phyloP scores from a whole-genome alignment of 129 eudicot genomes.

The Flaveria robusta region DNA sequence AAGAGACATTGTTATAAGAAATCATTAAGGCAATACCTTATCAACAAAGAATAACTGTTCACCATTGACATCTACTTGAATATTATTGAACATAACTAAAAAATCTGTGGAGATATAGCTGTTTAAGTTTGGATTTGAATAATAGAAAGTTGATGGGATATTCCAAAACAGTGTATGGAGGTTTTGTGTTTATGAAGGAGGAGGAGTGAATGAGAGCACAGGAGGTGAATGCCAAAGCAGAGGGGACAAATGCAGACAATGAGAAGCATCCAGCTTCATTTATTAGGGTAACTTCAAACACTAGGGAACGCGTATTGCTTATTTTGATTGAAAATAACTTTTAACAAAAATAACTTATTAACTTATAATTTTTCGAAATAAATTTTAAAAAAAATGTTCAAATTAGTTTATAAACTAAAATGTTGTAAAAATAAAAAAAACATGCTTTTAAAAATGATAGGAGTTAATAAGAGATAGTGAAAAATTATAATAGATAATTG shows the following conservation, averaged over 20 bases:
- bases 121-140: background rate
- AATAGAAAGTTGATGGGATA: background rate
- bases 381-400: no score
- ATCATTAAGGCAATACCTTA: slow-evolving; percentile 42
- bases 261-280: slow-evolving; percentile 41
- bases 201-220: slow-evolving; percentile 36
- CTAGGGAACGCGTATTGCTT: no score
- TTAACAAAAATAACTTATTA: no score
- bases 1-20: background rate
- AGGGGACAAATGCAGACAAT: slow-evolving; percentile 23
- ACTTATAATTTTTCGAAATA: no score
- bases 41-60: slow-evolving; percentile 49
- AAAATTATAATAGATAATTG: no score
- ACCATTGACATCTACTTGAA: slow-evolving; percentile 73
- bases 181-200: slow-evolving; percentile 10
- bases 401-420: no score
- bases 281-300: slow-evolving; percentile 12
- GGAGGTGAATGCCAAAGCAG: slow-evolving; percentile 33
- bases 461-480: no score
- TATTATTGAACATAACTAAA: slow-evolving; percentile 37
- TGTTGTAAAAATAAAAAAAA: no score
- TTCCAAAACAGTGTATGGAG: slow-evolving; percentile 4
- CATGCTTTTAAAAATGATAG: no score
- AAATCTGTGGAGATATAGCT: background rate
- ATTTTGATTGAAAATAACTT: no score